Percentiles rank a stretch among this genome's conserved stretches.
Evolutionary conservation across 129 eudicot species (phyloP).

Genomic region (Ambrosia artemisiifolia): DNA sequence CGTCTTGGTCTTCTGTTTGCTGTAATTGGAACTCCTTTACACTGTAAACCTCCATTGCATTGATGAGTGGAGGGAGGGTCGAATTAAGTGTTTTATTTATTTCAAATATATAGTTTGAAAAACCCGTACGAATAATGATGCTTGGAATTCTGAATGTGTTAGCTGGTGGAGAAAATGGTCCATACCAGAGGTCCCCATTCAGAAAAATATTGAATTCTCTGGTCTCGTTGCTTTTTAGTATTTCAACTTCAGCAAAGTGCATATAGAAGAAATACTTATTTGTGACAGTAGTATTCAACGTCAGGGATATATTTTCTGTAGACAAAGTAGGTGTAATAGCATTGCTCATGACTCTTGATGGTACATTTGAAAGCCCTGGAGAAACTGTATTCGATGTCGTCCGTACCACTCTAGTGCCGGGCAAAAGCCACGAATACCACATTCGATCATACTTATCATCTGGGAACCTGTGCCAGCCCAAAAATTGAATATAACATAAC

Average conservation of each 20-base stretch:
- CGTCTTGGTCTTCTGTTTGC: conserved; percentile 34
- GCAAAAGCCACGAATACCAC: not conserved
- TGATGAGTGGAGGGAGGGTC: conserved; percentile 43
- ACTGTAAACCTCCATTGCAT: conserved; percentile 28
- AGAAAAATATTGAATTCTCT: conserved; percentile 40
- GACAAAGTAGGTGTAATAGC: conserved; percentile 7
- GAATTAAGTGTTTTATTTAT: conserved; percentile 20
- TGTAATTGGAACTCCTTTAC: conserved; percentile 5
- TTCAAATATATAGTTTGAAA: not conserved
- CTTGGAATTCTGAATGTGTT: not conserved
- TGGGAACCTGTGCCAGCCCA: conserved; percentile 25
- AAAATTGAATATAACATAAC: no score
- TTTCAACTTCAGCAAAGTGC: conserved; percentile 43
- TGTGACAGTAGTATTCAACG: not conserved
- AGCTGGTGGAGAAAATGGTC: conserved; percentile 19
- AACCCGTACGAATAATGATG: not conserved
- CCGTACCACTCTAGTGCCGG: not conserved
- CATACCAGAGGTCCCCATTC: not conserved
- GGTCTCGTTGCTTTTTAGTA: conserved; percentile 13
- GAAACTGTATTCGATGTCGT: not conserved
- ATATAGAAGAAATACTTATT: conserved; percentile 16
- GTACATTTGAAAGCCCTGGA: not conserved
- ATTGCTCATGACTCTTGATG: conserved; percentile 22
- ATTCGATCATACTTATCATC: conserved; percentile 44
- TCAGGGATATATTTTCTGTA: not conserved